Base-by-base conservation (phyloP, 805 yeast genomes). In the Isabelozyma heimii region DNA sequence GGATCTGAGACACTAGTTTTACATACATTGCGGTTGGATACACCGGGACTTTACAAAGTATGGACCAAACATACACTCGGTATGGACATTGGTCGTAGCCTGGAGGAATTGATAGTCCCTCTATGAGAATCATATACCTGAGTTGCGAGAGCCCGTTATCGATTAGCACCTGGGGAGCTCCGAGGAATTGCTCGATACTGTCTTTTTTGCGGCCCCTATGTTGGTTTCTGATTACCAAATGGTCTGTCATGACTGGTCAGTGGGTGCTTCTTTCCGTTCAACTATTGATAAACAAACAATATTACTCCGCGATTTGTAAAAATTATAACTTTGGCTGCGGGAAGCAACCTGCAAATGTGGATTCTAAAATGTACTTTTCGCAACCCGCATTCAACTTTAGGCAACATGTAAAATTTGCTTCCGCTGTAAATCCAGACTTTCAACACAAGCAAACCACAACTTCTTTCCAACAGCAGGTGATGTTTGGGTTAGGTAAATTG, bases 51-150 rank as follows among this genome's bases (percentile, higher is more conserved):
- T 89, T 73, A 10, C 87, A 72, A 14, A 91, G 69, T 13, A 91
- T 83, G 1, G 91, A 79, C 97, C 97, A 91, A 1, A 89, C 87
- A 54, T 86, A 85, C 12, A 82, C 70, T 52, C 97, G 65, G 59
- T 87, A 87, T 1, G 87, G 83, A 57, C 89, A 83, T 45, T 72
- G 75, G 13, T 76, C 82, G 55, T 74, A 74, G 16, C 77, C 78
- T 30, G 65, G 69, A 1, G 79, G 79, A 7, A 60, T 57, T 0
- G 65, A 43, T 17, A 74, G 62, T 2, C 79, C 79, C 53, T 74
- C 79, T 8, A 72, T 65, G 12, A 74, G 61, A 14, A 71, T 63
- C 73, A 69, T 66, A 49, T 71, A 71, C 39, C 70, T 46, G 43
- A 71, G 54, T 46, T 70, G 73, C 6, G 70, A 59, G 27, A 69